Base-by-base conservation (phyloP, 1,139 yeast species). In the Zygosaccharomyces pseudobailii region DNA sequence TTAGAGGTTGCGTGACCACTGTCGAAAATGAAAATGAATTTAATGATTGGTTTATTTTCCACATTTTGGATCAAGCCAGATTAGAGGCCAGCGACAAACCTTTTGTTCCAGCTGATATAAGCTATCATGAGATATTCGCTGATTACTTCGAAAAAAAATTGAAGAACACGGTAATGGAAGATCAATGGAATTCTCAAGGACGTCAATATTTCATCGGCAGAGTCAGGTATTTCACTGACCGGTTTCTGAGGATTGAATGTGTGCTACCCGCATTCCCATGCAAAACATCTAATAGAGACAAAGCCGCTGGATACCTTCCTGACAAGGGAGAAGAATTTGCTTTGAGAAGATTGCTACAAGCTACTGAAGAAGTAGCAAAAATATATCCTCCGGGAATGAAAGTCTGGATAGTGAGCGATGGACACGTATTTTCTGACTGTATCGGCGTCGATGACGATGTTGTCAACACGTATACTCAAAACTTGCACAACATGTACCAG, bases 231-330 rank as follows among this genome's bases (percentile, higher is more conserved):
- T 80, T 75, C 58, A 77, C 80, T 10, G 68, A 73, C 38, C 70
- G 79, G 54, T 66, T 70, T 49, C 54, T 71, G 28, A 70, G 71
- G 36, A 69, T 80, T 49, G 81, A 79, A 60, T 79, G 81, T 7
- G 81, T 79, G 6, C 65, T 80, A 45, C 85, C 85, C 3, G 85
- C 84, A 0, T 80, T 80, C 54, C 85, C 85, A 3, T 79, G 84
- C 57, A 80, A 79, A 57, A 78, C 84, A 0, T 78, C 83, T 13
- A 80, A 80, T 53, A 51, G 61, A 36, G 71, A 75, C 36, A 80
- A 80, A 59, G 84, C 79, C n/a, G 69, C 72, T 32, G 74, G 78
- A 3, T 55, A 62, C 25, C 57, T 66, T 42, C 85, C 85, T 1
- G 85, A 80, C 54, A 73, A 68, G 55, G 74, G 74, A 37, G 74